Evolutionary conservation across 2,329 filamentous ascomycete genomes (phyloP).

Genomic region (Lasiodiplodia theobromae): DNA sequence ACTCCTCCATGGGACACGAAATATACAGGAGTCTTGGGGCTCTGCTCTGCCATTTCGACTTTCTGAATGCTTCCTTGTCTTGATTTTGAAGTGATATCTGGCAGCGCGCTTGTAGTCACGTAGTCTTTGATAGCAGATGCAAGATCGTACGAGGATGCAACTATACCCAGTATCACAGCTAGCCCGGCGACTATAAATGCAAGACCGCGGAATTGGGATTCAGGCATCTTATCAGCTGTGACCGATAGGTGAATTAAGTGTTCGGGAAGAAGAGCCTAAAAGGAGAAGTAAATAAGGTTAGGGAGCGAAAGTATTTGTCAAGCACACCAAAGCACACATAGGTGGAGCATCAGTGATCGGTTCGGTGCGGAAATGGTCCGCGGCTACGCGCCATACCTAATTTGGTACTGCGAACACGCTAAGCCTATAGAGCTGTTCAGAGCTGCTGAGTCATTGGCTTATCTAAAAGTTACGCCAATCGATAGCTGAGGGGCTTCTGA

Average conservation of each 20-base stretch:
- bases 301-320: constrained; percentile 14
- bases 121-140: background rate
- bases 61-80: background rate
- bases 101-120: background rate
- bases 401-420: too few species aligned
- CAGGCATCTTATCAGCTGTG: constrained; percentile 4
- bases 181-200: constrained; percentile 7
- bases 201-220: background rate
- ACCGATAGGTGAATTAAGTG: background rate
- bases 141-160: constrained; percentile 13
- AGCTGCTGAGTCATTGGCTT: too few species aligned
- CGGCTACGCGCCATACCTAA: background rate
- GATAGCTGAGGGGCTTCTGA: too few species aligned
- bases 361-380: constrained; percentile 21
- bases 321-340: background rate
- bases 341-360: constrained; percentile 14
- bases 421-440: too few species aligned
- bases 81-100: background rate
- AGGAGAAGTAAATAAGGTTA: background rate
- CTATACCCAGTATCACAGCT: background rate
- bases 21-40: constrained; percentile 16
- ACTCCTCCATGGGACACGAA: constrained; percentile 27
- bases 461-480: too few species aligned
- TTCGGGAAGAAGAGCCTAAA: background rate
- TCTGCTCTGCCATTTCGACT: background rate